Percentiles rank a stretch among this genome's conserved stretches.
These are phyloP conservation scores for Myotisia sp. DNA, from an alignment of 2,329 filamentous ascomycete species.

Conservation along the genomic window DNA sequence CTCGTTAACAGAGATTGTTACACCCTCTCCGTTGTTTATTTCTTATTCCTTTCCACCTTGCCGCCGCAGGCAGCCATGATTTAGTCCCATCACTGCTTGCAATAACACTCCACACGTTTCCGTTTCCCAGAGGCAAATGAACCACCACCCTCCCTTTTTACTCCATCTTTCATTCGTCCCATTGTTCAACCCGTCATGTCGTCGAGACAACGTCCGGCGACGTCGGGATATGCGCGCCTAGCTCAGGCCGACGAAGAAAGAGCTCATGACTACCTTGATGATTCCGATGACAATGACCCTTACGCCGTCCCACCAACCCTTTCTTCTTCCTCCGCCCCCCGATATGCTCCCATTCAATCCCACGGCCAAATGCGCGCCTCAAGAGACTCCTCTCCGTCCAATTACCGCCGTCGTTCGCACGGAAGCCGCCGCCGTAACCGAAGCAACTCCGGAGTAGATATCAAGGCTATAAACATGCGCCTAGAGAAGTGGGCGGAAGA, in stretches of 20 bases:
- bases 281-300: conserved; percentile 49
- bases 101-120: no score
- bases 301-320: conserved; percentile 40
- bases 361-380: conserved; percentile 39
- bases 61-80: no score
- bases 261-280: conserved; percentile 40
- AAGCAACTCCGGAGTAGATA: conserved; percentile 76
- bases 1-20: no score
- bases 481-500: conserved; percentile 95
- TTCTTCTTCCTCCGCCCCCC: conserved; percentile 42
- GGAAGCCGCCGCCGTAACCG: conserved; percentile 41
- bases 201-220: conserved; percentile 46
- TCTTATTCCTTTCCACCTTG: no score
- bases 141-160: no score
- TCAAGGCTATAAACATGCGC: conserved; percentile 94
- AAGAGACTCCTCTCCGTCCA: conserved; percentile 25
- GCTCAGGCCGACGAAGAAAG: conserved; percentile 58
- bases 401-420: conserved; percentile 33
- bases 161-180: no score
- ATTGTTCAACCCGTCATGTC: conserved; percentile 18
- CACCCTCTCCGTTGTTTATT: no score
- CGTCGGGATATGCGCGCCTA: conserved; percentile 72
- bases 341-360: conserved; percentile 46
- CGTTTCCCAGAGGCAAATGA: no score
- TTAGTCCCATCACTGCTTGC: no score